Conservation (phyloP, 2,329 filamentous ascomycete genomes). For the Claviceps africana region DNA sequence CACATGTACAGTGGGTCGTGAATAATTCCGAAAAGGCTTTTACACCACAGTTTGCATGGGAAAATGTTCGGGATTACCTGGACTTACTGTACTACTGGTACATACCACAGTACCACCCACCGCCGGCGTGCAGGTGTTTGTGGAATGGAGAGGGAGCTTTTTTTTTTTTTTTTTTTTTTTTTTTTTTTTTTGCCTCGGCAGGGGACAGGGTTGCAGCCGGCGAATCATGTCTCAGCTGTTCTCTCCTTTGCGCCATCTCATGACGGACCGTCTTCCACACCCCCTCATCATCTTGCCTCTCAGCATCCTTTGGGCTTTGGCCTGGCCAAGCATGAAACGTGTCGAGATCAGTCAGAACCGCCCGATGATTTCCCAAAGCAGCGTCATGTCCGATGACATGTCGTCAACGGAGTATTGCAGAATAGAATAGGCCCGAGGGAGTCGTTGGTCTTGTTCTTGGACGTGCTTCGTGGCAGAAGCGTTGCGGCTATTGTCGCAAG, state of each 20-base stretch:
- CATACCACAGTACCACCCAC: not conserved
- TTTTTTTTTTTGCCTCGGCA: not conserved
- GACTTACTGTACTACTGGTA: too few relatives aligned
- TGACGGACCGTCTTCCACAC: not conserved
- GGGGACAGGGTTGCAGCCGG: not conserved
- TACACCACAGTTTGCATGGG: too few relatives aligned
- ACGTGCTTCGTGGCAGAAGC: not conserved
- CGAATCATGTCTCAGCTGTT: not conserved
- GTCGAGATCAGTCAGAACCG: not conserved
- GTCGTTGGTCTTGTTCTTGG: not conserved
- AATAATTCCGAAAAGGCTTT: too few relatives aligned
- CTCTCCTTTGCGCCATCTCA: not conserved
- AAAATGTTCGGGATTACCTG: too few relatives aligned
- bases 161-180: too few relatives aligned
- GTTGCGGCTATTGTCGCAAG: not conserved
- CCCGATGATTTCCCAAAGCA: constrained; percentile 9
- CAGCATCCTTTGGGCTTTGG: too few relatives aligned
- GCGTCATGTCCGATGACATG: constrained; percentile 10
- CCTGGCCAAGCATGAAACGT: not conserved
- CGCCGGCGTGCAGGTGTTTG: not conserved
- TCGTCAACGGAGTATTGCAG: too few relatives aligned
- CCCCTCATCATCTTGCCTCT: not conserved
- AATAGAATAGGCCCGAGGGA: not conserved
- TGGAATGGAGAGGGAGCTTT: not conserved
- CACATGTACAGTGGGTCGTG: too few relatives aligned